phyloP scores from a whole-genome alignment of 345 rosid species.

The Eucalyptus grandis region DNA sequence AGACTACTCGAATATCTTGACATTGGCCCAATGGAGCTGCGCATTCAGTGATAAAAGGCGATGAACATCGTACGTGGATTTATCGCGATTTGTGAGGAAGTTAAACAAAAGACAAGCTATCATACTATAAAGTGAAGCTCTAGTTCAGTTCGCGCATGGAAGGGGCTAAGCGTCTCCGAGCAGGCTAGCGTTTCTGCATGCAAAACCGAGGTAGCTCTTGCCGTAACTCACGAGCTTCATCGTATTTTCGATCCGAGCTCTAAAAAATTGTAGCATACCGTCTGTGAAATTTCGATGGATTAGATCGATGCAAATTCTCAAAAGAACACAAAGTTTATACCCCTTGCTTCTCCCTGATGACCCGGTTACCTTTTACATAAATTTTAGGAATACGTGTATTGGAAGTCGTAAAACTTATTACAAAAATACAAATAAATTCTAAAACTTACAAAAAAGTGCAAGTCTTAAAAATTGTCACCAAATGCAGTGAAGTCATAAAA shows the following conservation, averaged over 20 bases:
- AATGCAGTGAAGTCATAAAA: too few species aligned
- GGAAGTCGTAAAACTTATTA: too few species aligned
- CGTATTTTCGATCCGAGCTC: too few species aligned
- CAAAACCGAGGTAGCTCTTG: neutral
- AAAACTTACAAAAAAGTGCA: too few species aligned
- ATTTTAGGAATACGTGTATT: too few species aligned
- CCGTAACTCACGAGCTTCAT: neutral
- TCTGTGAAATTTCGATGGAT: too few species aligned
- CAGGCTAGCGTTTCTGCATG: neutral
- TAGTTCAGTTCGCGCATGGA: neutral
- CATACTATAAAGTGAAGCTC: neutral
- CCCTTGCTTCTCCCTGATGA: neutral
- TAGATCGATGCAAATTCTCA: neutral
- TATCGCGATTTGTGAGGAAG: neutral
- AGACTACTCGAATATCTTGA: neutral
- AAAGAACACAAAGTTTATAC: neutral
- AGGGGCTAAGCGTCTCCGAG: neutral
- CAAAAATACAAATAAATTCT: too few species aligned
- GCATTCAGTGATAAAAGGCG: neutral
- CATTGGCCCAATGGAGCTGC: neutral
- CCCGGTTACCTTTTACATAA: neutral
- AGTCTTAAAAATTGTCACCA: too few species aligned
- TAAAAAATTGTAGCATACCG: neutral
- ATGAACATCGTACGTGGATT: rapidly evolving
- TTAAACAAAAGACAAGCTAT: neutral